Percentiles rank a stretch among this genome's conserved stretches.
phyloP scores from a whole-genome alignment of 441 rosid genomes.

The Manihot esculenta region DNA sequence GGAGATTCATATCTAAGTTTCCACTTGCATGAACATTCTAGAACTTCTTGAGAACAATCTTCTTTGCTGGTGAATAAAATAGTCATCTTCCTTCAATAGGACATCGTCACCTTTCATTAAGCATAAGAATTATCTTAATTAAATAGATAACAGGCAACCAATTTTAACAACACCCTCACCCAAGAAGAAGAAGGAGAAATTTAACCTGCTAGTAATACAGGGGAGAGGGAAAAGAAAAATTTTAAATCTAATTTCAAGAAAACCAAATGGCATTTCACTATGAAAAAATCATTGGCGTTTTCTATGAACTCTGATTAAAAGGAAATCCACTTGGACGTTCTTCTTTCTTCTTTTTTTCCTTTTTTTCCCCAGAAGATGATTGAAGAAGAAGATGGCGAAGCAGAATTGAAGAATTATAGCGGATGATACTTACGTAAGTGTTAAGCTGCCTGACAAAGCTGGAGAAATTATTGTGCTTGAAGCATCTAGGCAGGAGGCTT shows the following conservation, averaged over 20 bases:
- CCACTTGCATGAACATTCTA: conserved; percentile 12
- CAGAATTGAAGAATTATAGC: background rate
- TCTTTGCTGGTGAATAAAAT: background rate
- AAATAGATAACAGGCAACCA: background rate
- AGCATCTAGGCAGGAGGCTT: conserved; percentile 58
- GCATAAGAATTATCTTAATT: background rate
- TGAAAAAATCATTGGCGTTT: no score
- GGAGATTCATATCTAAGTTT: background rate
- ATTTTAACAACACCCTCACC: background rate
- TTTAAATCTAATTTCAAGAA: no score
- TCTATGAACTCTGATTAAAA: no score
- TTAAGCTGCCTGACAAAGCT: conserved; percentile 88
- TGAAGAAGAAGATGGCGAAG: background rate
- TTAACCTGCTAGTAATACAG: no score
- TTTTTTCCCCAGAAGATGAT: background rate
- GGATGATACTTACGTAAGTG: conserved; percentile 58
- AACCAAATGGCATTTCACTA: no score
- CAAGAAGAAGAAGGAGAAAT: background rate
- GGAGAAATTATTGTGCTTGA: conserved; percentile 81
- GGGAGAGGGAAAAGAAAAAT: no score
- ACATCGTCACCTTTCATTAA: background rate
- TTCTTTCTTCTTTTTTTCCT: no score
- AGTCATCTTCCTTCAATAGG: background rate
- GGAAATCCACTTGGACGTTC: no score
- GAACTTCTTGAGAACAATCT: conserved; percentile 14